Evolutionary conservation across 148 eudicot species (phyloP).

Genomic region (Rhododendron simsii): DNA sequence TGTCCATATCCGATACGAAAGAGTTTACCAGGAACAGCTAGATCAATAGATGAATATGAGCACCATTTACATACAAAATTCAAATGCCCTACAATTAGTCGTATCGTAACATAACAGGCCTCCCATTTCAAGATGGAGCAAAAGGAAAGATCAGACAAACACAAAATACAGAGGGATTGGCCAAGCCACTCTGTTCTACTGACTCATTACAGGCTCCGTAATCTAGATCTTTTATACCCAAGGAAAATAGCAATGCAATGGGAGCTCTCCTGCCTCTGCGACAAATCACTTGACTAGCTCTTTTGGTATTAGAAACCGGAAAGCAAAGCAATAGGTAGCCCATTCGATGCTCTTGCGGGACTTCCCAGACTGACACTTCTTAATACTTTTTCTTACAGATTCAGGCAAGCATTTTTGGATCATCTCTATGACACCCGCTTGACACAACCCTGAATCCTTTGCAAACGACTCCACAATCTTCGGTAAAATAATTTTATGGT

Average conservation of each 20-base stretch:
- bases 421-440: conserved; percentile 58
- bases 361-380: conserved; percentile 57
- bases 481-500: conserved; percentile 64
- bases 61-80: not conserved
- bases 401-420: conserved; percentile 77
- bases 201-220: not conserved
- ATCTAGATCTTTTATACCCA: conserved; percentile 4
- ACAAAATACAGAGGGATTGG: not conserved
- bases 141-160: conserved; percentile 4
- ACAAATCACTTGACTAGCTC: conserved; percentile 53
- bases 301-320: conserved; percentile 74
- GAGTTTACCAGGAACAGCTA: not conserved
- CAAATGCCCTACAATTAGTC: not conserved
- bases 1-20: not conserved
- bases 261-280: not conserved
- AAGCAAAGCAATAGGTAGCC: conserved; percentile 67
- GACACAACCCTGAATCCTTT: conserved; percentile 66
- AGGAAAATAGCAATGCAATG: not conserved
- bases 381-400: conserved; percentile 56
- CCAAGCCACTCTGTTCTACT: not conserved
- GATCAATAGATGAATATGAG: not conserved
- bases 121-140: not conserved
- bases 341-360: conserved; percentile 65
- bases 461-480: conserved; percentile 74
- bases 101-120: not conserved